Base-by-base conservation (phyloP, 2,329 filamentous ascomycete genomes). In the Xylaria arbuscula region DNA sequence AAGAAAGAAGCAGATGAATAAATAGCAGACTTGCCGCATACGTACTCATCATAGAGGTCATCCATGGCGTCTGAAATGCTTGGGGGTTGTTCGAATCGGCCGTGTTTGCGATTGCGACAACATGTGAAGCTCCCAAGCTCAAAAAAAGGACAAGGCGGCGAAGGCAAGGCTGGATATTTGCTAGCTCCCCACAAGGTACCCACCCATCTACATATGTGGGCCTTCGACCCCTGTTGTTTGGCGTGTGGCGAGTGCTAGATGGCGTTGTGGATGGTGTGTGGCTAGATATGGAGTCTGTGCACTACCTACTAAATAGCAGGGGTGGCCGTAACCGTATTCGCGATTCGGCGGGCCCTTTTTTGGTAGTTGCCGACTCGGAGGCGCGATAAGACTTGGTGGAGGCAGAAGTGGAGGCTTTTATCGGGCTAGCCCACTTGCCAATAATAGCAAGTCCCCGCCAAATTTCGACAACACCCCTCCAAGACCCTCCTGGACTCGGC, bases 11-110 rank as follows among this genome's bases (percentile, higher is more conserved):
- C 28, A 47, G n/a, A 8, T n/a, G 24, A 36, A 40, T 8, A 57
- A 54, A 48, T 13, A 15, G 53, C n/a, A 36, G 7, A 34, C 24
- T 2, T 3, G 24, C 0, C 10, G 15, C 68, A 11, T 32, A 73
- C 83, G 71, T 84, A 97, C 93, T 98, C 95, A 84, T 98, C 95
- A 81, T 98, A 98, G 76, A 98, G 90, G 82, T 98, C 94, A 85
- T 98, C 94, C 94, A 97, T 96, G 76, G 73, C 74, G 76, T 72
- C 66, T 62, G 64, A 48, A 56, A 66, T 69, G 42, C 15, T 68
- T 76, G 80, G 72, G 63, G 68, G 68, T 72, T 71, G 64, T 64
- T 72, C 42, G 67, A 68, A 72, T 69, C 68, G 66, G 63, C n/a
- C 10, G 17, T 1, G 50, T 65, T 59, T 64, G 50, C 22, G 36